Conservation (phyloP, 2,329 filamentous ascomycete genomes). For the Hirsutella minnesotensis region DNA sequence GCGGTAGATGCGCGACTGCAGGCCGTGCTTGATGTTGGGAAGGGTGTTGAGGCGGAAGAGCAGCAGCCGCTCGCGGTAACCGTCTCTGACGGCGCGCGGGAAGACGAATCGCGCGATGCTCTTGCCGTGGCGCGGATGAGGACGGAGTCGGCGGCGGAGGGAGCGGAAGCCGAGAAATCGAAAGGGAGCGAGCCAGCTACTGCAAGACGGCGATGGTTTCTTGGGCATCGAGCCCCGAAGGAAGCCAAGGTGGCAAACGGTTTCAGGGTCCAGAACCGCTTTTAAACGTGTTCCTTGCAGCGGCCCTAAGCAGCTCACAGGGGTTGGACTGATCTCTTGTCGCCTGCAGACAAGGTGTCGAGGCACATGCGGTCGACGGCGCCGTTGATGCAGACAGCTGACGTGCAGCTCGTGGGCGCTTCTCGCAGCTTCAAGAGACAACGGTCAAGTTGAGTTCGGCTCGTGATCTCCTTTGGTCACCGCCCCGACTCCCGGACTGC, state of each 20-base stretch:
- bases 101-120: conserved; percentile 56
- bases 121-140: conserved; percentile 28
- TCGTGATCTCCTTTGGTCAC: background rate
- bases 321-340: too few relatives aligned
- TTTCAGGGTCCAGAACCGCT: too few relatives aligned
- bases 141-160: conserved; percentile 7
- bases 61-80: conserved; percentile 53
- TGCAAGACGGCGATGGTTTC: background rate
- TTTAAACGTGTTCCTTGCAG: too few relatives aligned
- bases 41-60: conserved; percentile 65
- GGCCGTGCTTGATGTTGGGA: conserved; percentile 54
- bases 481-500: background rate
- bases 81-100: conserved; percentile 47
- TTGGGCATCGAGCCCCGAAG: background rate
- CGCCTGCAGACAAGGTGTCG: background rate
- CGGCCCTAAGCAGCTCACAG: too few relatives aligned
- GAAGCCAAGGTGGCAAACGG: background rate
- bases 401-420: conserved; percentile 3
- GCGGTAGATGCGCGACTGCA: conserved; percentile 67
- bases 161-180: conserved; percentile 24
- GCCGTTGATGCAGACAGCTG: conserved; percentile 7
- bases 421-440: too few relatives aligned
- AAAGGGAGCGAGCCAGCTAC: conserved; percentile 34
- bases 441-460: background rate
- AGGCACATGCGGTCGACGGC: conserved; percentile 4